A percentile compares a stretch with the other conserved stretches of the same genome.
Evolutionary conservation across 148 eudicot genomes (phyloP).

Genomic region (Silene latifolia): DNA sequence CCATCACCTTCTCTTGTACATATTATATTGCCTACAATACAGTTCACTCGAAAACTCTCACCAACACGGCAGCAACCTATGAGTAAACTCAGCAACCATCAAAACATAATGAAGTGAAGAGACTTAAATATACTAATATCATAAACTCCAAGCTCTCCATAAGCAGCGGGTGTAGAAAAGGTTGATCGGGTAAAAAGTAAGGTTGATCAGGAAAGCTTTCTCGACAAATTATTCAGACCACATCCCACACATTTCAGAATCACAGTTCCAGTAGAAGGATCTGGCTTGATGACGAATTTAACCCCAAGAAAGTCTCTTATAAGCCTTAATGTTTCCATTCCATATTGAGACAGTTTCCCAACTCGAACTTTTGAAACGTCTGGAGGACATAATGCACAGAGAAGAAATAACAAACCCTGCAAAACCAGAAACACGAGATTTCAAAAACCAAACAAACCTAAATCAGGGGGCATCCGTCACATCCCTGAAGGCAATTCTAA

Average conservation of each 20-base stretch:
- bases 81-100: too few species aligned
- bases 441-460: neutral
- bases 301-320: constrained; percentile 69
- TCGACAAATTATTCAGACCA: constrained; percentile 71
- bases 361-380: constrained; percentile 92
- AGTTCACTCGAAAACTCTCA: neutral
- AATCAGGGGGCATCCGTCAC: neutral
- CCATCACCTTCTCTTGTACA: neutral
- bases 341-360: constrained; percentile 73
- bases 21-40: neutral
- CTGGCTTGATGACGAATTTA: constrained; percentile 76
- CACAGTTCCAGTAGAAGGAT: constrained; percentile 71
- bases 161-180: neutral
- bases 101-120: too few species aligned
- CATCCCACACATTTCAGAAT: constrained; percentile 79
- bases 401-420: constrained; percentile 84
- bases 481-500: too few species aligned
- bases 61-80: neutral
- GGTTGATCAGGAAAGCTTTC: constrained; percentile 56
- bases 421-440: constrained; percentile 4
- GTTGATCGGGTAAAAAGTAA: neutral
- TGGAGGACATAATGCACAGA: constrained; percentile 85
- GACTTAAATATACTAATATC: too few species aligned
- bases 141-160: neutral
- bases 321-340: constrained; percentile 65